Base-by-base conservation (phyloP, 192 early-diverging fungal genomes). In the Lobosporangium transversale region DNA sequence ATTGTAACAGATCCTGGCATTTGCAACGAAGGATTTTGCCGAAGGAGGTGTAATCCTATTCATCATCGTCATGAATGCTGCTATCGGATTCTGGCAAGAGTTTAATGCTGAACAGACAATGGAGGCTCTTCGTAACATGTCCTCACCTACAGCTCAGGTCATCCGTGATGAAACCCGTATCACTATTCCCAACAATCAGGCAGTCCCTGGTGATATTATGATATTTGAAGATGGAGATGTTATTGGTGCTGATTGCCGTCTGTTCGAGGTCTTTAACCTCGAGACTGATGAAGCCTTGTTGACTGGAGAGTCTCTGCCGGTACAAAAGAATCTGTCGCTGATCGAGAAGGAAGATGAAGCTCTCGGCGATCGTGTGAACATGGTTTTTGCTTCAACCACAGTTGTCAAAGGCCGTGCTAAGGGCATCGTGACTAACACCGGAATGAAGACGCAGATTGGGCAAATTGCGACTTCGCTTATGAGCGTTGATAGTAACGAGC, bases 151-250 rank as follows among this genome's bases (percentile, higher is more conserved):
- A 50, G 90, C 91, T 27, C 88, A 86, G 42, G 97, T 98, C 20
- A 81, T 98, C 76, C 93, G 97, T 52, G 90, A 92, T 61, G 94
- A 94, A 8, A 84, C 87, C 33, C 87, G 89, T 69, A 80, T 85
- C 27, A 86, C 86, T 20, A 83, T 97, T 37, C 83, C 95, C 29
- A 93, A 95, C 15, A 80, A 80, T 43, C 91, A 93, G 15, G 79
- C 95, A 9, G 94, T 97, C 7, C 92, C 93, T 1, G 69, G 97
- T 32, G 97, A 99, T 78, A 67, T 99, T 43, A 83, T 99, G 35
- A 88, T 94, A 40, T 81, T 99, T 14, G 94, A 99, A 70, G 93
- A 92, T 63, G 97, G 97, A 33, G 97, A 98, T 68, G 94, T 94
- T 7, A 86, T 97, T 44, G 94, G 94, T 40, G 97, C 97, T 20